Evolutionary conservation across 2,329 filamentous ascomycete species (phyloP), one percentile per base, ranked within the genome.

Genomic region (Ophiostoma ips): DNA sequence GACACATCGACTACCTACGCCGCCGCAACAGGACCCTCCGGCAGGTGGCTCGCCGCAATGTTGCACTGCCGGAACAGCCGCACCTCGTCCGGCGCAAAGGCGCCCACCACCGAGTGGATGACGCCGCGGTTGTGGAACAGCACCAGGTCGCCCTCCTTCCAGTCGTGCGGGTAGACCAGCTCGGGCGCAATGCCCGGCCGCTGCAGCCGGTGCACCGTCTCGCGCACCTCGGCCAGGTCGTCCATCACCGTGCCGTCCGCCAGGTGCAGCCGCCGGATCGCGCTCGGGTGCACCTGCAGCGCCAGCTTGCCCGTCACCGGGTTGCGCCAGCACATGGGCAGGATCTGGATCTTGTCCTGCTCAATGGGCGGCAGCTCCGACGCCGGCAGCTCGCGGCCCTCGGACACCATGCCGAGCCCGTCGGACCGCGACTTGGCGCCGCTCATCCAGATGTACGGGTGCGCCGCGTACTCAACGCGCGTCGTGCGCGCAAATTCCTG

Each of bases 381-480:
- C 0, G 70, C 48, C 0, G 76, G 62, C 1, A 87, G 68, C 58
- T 89, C 84, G 36, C 48, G 52, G 49, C 57, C 56, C 50, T 56
- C 54, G 0, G 79, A 82, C 24, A 83, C 67, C 51, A 89, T 66
- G n/a, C 84, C 85, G 0, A 89, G 73, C 0, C 84, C 85, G 47
- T 79, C 77, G 7, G 81, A 69, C 15, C 76, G 76, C 36, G 82
- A 81, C 58, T 76, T 77, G 43, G 84, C 81, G 21, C 69, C 62
- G 52, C 73, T 79, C 82, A 89, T 89, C 84, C 84, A 90, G 54
- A 89, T 77, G 63, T 89, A 89, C 5, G 84, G 84, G 58, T 89
- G 84, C 3, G 84, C 73, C 0, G 84, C 83, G 60, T 89, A 89
- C 64, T 88, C 83, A 43, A 87, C 74, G 52, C 71, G 76, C 18